Evolutionary conservation across 306 rosid genomes (phyloP).

Genomic region (Medicago arabica): DNA sequence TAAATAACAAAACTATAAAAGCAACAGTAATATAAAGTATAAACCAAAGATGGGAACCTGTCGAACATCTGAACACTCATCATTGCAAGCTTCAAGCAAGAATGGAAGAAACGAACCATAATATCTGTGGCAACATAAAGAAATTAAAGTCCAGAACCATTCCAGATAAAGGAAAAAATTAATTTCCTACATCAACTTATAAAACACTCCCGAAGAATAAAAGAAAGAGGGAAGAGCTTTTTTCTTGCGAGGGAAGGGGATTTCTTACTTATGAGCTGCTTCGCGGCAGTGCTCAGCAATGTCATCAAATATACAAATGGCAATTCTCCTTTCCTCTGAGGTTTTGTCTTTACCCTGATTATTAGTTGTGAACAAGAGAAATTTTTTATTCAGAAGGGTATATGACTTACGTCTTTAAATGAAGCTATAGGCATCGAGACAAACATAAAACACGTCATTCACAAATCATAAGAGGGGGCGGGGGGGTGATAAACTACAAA

Average conservation of each 20-base stretch:
- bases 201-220: conserved; percentile 20
- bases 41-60: conserved; percentile 61
- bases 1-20: conserved; percentile 3
- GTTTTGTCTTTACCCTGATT: conserved; percentile 90
- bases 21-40: conserved; percentile 3
- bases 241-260: conserved; percentile 7
- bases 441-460: conserved; percentile 1
- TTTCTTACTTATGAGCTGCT: conserved; percentile 83
- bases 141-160: conserved; percentile 34
- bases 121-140: conserved; percentile 62
- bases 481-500: conserved; percentile 12
- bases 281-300: conserved; percentile 95
- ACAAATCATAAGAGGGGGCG: conserved; percentile 3
- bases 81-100: conserved; percentile 97
- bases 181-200: background rate
- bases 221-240: background rate
- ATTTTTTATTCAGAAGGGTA: background rate
- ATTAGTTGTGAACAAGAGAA: conserved; percentile 29
- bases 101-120: conserved; percentile 88
- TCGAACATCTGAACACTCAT: conserved; percentile 89
- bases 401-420: background rate
- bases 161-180: conserved; percentile 15
- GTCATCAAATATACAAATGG: conserved; percentile 95
- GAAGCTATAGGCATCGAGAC: conserved; percentile 10
- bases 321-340: conserved; percentile 94